Conservation (phyloP, 225 moss, liverwort and hornwort genomes). For the Physcomitrellopsis africana region DNA sequence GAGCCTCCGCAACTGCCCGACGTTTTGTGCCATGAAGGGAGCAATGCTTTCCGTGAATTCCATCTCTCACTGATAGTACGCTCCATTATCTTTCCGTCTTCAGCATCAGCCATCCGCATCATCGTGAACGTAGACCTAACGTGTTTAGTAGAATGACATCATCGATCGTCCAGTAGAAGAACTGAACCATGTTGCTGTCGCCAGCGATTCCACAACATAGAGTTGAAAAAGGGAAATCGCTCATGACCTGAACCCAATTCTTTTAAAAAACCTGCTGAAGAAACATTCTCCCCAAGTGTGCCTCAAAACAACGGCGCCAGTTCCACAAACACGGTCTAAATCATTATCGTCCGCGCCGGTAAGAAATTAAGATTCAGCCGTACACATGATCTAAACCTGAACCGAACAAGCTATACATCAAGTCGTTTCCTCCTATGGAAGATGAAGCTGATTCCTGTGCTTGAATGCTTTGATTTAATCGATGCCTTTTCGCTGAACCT, state of each 20-base stretch:
- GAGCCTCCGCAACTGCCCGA: conserved; percentile 7
- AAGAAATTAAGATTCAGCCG: background rate
- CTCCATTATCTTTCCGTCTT: conserved; percentile 32
- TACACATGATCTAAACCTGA: conserved; percentile 5
- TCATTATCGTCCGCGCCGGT: background rate
- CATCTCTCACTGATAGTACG: conserved; percentile 22
- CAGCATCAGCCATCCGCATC: conserved; percentile 23
- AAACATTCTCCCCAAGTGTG: background rate
- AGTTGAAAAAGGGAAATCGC: background rate
- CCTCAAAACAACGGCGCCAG: background rate
- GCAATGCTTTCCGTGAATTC: conserved; percentile 28
- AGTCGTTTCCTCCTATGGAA: too few relatives aligned
- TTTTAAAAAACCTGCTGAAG: background rate
- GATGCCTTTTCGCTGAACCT: background rate
- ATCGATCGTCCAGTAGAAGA: background rate
- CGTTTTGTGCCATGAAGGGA: conserved; percentile 34
- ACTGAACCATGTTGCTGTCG: background rate
- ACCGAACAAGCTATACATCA: too few relatives aligned
- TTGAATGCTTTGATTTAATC: background rate
- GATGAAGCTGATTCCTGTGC: too few relatives aligned
- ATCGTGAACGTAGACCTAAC: background rate
- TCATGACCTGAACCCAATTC: background rate
- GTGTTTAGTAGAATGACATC: background rate
- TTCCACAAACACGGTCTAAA: too few relatives aligned
- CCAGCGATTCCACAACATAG: background rate